Evolutionary conservation across 108 stramenopile genomes (phyloP).

Genomic region (Stephanodiscus triporus): DNA sequence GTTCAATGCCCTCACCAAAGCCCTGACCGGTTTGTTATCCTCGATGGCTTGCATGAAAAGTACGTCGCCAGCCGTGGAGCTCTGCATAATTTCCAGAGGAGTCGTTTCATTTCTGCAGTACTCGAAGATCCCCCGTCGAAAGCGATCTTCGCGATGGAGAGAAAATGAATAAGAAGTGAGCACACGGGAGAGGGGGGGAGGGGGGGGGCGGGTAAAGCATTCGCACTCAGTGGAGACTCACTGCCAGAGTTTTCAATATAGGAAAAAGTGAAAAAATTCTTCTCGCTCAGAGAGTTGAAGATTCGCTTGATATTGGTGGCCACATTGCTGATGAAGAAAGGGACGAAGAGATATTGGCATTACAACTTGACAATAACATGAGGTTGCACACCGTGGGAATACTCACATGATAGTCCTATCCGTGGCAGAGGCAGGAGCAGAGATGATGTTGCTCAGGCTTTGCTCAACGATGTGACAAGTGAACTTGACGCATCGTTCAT

Average conservation of each 20-base stretch:
- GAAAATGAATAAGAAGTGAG: background rate
- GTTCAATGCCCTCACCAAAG: constrained; percentile 31
- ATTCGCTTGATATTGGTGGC: constrained; percentile 34
- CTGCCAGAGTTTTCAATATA: constrained; percentile 25
- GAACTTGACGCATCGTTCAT: constrained; percentile 40
- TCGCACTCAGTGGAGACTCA: background rate
- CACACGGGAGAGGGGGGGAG: background rate
- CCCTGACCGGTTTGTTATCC: constrained; percentile 29
- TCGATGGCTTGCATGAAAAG: constrained; percentile 29
- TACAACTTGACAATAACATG: background rate
- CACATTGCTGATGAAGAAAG: constrained; percentile 13
- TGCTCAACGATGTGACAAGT: constrained; percentile 36
- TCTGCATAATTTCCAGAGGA: constrained; percentile 18
- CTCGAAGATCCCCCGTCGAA: constrained; percentile 36
- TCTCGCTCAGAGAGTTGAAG: constrained; percentile 35
- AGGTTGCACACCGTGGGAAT: background rate
- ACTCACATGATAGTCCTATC: constrained; percentile 22
- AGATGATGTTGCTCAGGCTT: constrained; percentile 21
- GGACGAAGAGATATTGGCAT: background rate
- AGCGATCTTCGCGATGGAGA: constrained; percentile 14
- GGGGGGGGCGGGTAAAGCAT: background rate
- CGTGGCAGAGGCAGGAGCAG: constrained; percentile 26
- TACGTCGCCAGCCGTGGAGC: constrained; percentile 22
- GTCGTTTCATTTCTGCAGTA: constrained; percentile 37
- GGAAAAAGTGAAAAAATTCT: constrained; percentile 33